Conservation (phyloP, 208 protist genomes). For the Leishmania aethiopica region DNA sequence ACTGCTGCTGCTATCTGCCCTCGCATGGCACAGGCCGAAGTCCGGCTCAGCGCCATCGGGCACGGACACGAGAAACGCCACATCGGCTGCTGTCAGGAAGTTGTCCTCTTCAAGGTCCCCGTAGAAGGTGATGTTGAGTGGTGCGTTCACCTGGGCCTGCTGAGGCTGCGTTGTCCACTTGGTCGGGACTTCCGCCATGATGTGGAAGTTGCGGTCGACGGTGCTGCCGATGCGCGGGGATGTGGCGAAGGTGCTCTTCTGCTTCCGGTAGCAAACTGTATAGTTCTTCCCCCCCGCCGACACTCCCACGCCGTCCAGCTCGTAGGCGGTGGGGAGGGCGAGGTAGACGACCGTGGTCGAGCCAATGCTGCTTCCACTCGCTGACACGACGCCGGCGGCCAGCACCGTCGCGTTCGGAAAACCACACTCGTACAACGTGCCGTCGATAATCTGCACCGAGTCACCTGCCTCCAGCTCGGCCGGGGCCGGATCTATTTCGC, state of each 20-base stretch:
- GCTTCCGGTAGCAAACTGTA: slow-evolving; percentile 78
- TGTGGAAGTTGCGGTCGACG: slow-evolving; percentile 64
- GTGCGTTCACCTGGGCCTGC: slow-evolving; percentile 54
- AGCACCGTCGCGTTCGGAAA: slow-evolving; percentile 70
- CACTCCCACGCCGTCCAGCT: not conserved
- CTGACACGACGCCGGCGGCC: slow-evolving; percentile 32
- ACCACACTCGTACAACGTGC: slow-evolving; percentile 77
- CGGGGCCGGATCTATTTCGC: slow-evolving; percentile 3
- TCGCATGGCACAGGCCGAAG: not conserved
- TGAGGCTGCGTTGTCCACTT: slow-evolving; percentile 52
- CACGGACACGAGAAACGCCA: slow-evolving; percentile 62
- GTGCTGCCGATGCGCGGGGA: slow-evolving; percentile 40
- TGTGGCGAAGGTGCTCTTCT: slow-evolving; percentile 68
- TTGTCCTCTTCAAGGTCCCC: slow-evolving; percentile 31
- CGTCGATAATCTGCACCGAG: slow-evolving; percentile 70
- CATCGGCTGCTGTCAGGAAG: slow-evolving; percentile 56
- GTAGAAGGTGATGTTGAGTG: slow-evolving; percentile 68
- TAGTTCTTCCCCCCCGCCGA: slow-evolving; percentile 23
- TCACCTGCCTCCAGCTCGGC: slow-evolving; percentile 39
- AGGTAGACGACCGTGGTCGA: slow-evolving; percentile 24
- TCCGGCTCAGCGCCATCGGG: slow-evolving; percentile 12
- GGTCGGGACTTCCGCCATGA: slow-evolving; percentile 47
- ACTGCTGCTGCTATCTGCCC: not conserved
- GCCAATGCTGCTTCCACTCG: slow-evolving; percentile 16
- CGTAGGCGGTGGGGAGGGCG: slow-evolving; percentile 16